These are phyloP conservation scores for Leccinum incarnatum DNA, from an alignment of 768 basidiomycete genomes.

Conservation along the genomic window DNA sequence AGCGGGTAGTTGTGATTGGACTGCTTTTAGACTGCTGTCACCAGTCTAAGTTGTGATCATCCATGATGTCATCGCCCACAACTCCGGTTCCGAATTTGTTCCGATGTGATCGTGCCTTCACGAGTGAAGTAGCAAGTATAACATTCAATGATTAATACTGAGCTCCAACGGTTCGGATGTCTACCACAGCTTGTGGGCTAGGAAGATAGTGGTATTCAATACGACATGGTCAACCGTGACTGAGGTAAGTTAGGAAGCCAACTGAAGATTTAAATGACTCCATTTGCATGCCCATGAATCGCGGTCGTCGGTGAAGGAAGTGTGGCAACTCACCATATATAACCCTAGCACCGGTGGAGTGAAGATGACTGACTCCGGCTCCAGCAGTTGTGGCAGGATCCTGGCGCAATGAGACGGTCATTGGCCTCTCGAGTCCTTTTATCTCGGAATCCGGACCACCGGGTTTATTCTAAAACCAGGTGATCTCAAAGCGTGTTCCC, in stretches of 20 bases:
- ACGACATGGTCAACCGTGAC: neutral
- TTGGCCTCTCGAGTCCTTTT: neutral
- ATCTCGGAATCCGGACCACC: neutral
- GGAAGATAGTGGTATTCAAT: neutral
- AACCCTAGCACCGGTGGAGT: conserved; percentile 15
- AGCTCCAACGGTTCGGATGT: neutral
- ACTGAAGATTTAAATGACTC: neutral
- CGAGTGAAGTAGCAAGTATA: neutral
- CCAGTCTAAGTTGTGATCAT: neutral
- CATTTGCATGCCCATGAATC: neutral
- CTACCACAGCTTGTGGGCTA: conserved; percentile 23
- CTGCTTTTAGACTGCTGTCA: too few species aligned
- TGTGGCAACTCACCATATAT: conserved; percentile 4
- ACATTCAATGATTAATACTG: neutral
- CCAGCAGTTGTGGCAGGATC: too few species aligned
- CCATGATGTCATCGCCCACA: neutral
- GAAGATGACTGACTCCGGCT: too few species aligned
- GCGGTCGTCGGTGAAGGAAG: neutral
- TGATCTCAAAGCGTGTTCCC: neutral
- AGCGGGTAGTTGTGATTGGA: too few species aligned
- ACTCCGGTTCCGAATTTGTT: neutral
- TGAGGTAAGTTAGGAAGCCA: neutral
- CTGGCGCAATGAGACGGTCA: too few species aligned
- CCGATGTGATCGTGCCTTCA: neutral
- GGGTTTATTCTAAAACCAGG: neutral